Evolutionary conservation across 768 basidiomycete species (phyloP).

Genomic region (Chlorophyllum brunneum): DNA sequence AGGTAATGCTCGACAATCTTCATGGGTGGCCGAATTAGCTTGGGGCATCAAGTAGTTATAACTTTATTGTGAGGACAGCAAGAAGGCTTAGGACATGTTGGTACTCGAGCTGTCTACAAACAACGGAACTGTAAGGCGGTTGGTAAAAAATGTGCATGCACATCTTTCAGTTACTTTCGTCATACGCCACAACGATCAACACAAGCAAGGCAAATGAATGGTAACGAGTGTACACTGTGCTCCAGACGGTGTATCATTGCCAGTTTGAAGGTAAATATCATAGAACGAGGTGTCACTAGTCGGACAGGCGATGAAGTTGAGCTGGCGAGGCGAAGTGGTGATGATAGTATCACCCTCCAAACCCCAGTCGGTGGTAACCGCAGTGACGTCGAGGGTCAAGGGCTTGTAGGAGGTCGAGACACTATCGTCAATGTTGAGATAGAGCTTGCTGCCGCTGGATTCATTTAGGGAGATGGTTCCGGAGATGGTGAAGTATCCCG

Average conservation of each 20-base stretch:
- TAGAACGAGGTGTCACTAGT: slow-evolving; percentile 38
- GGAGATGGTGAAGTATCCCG: slow-evolving; percentile 47
- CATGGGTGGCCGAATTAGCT: too few relatives aligned
- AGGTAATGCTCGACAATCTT: too few relatives aligned
- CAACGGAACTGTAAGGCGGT: too few relatives aligned
- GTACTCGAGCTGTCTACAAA: too few relatives aligned
- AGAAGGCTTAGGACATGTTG: too few relatives aligned
- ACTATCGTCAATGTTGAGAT: slow-evolving; percentile 42
- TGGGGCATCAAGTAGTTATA: too few relatives aligned
- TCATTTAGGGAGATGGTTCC: slow-evolving; percentile 42
- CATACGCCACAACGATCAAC: too few relatives aligned
- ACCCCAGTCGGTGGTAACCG: slow-evolving; percentile 51
- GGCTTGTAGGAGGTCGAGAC: slow-evolving; percentile 46
- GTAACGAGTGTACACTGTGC: slow-evolving; percentile 34
- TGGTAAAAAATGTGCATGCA: too few relatives aligned
- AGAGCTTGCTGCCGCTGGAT: slow-evolving; percentile 37
- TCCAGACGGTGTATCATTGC: slow-evolving; percentile 42
- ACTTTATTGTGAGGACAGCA: too few relatives aligned
- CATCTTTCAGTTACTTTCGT: too few relatives aligned
- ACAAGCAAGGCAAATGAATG: slow-evolving; percentile 42
- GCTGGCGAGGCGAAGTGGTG: slow-evolving; percentile 44
- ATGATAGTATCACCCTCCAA: slow-evolving; percentile 60
- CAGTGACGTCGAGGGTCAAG: slow-evolving; percentile 40
- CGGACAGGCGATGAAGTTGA: slow-evolving; percentile 53
- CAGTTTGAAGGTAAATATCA: slow-evolving; percentile 46